Base-by-base conservation (phyloP, 345 rosid species). In the Isatis tinctoria region DNA sequence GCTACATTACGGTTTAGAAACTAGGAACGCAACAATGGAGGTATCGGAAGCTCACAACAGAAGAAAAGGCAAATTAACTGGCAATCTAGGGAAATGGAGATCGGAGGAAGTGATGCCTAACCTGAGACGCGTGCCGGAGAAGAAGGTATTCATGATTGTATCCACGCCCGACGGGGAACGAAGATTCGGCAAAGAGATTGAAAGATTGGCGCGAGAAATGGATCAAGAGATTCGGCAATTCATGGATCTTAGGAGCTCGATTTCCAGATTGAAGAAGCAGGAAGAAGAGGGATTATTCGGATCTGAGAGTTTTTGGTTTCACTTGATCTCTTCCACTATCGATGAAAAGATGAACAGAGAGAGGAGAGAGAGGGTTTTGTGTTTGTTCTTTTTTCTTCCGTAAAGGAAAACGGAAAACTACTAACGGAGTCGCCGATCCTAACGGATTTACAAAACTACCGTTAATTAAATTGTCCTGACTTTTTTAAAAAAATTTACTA, bases 101-200 rank as follows among this genome's bases (percentile, higher is more conserved):
- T 58, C 32, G 60, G 68, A 67, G 57, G 1, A 64, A 54, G 28
- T 53, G 60, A 56, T 45, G 17, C 2, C 88, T 79, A 48, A 90
- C 97, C 99, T 87, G 60, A 92, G 89, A 76, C 99, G 97, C 72
- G 97, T 94, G 59, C 93, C 97, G 77, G 99, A 91, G 49, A 92
- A 92, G 83, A 92, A 92, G 69, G 97, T 85, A 86, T 92, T 88
- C 97, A 95, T 95, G 92, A 87, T 81, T 82, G 89, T 77, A 77
- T 85, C 84, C 79, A 72, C 73, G 40, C 53, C 76, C 49, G 48
- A 10, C 1, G 8, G 3, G 41, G 4, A 24, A 12, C 65, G 44
- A 49, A 71, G 77, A 77, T 70, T 60, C 72, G 32, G 47, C 67
- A 61, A 36, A 43, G 20, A n/a, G 47, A 24, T 47, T 57, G 22